Percentiles rank a stretch among this genome's conserved stretches.
Evolutionary conservation across 495 filamentous ascomycete species (phyloP).

Genomic region (Xanthoparmelia taractica): DNA sequence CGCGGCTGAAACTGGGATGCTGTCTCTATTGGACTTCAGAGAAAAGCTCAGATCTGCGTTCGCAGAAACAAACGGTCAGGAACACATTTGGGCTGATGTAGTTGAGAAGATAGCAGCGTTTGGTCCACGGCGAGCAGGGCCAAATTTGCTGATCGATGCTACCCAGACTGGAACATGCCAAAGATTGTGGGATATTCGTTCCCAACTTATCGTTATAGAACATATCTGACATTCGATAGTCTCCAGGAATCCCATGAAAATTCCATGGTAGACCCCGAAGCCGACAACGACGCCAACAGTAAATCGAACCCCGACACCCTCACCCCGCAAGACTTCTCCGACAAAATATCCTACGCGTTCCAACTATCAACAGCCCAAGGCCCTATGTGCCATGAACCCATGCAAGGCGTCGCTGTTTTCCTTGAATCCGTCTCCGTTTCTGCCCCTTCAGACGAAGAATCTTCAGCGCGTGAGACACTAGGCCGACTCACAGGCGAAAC

Average conservation of each 20-base stretch:
- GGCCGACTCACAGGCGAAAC: constrained; percentile 83
- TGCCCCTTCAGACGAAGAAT: constrained; percentile 46
- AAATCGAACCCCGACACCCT: constrained; percentile 42
- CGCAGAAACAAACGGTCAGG: constrained; percentile 52
- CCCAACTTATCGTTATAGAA: neutral
- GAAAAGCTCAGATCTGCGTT: constrained; percentile 60
- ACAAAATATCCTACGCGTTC: constrained; percentile 88
- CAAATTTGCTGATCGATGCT: constrained; percentile 83
- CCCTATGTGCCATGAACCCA: constrained; percentile 85
- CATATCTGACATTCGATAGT: constrained; percentile 1
- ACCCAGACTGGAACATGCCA: constrained; percentile 65
- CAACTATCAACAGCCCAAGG: constrained; percentile 86
- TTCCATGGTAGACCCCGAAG: neutral
- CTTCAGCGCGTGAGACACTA: constrained; percentile 52
- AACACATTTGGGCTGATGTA: constrained; percentile 67
- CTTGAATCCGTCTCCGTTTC: constrained; percentile 68
- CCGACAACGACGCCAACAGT: constrained; percentile 10
- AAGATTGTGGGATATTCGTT: constrained; percentile 54
- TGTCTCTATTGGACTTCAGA: constrained; percentile 69
- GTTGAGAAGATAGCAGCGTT: constrained; percentile 82
- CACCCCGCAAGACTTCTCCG: constrained; percentile 65
- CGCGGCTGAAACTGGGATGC: constrained; percentile 41
- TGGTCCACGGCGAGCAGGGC: constrained; percentile 74
- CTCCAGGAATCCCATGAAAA: constrained; percentile 20
- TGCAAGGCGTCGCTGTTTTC: constrained; percentile 89